A percentile compares a stretch with the other conserved stretches of the same genome.
phyloP scores from a whole-genome alignment of 768 basidiomycete genomes.

The Calvatia gigantea region DNA sequence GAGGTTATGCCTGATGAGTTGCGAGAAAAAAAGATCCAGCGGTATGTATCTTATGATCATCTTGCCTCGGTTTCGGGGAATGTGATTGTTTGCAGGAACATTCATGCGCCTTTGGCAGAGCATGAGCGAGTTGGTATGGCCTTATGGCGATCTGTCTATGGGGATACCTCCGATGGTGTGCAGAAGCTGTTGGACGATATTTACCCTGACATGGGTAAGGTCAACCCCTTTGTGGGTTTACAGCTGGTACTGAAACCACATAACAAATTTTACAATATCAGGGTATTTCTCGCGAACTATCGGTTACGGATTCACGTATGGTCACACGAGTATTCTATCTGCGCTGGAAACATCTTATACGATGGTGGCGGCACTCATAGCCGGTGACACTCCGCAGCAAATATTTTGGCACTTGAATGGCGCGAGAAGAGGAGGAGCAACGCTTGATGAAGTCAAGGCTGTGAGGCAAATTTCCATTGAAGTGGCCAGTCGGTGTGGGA shows the following conservation, averaged over 20 bases:
- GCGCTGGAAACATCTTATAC: constrained; percentile 56
- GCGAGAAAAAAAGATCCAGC: constrained; percentile 40
- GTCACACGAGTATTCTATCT: constrained; percentile 42
- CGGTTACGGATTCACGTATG: constrained; percentile 57
- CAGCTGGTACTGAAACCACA: neutral
- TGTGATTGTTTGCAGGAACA: constrained; percentile 29
- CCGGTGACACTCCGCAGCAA: constrained; percentile 59
- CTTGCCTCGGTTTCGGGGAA: neutral
- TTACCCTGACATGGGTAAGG: constrained; percentile 64
- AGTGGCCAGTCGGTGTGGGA: constrained; percentile 42
- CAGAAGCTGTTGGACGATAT: constrained; percentile 43
- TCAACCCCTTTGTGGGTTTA: neutral
- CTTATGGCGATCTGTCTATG: constrained; percentile 50
- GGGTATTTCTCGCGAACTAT: constrained; percentile 53
- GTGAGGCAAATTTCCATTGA: constrained; percentile 54
- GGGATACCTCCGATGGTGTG: constrained; percentile 47
- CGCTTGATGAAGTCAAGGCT: constrained; percentile 46
- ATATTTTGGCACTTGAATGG: constrained; percentile 64
- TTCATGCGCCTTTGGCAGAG: constrained; percentile 38
- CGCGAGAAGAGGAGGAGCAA: constrained; percentile 53
- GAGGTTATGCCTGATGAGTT: constrained; percentile 50
- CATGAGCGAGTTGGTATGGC: constrained; percentile 36
- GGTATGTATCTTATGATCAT: constrained; percentile 28
- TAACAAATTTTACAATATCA: constrained; percentile 20
- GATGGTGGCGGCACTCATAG: constrained; percentile 59